Evolutionary conservation across 129 eudicot species (phyloP), one percentile per base, ranked within the genome.

Genomic region (Calendula officinalis): DNA sequence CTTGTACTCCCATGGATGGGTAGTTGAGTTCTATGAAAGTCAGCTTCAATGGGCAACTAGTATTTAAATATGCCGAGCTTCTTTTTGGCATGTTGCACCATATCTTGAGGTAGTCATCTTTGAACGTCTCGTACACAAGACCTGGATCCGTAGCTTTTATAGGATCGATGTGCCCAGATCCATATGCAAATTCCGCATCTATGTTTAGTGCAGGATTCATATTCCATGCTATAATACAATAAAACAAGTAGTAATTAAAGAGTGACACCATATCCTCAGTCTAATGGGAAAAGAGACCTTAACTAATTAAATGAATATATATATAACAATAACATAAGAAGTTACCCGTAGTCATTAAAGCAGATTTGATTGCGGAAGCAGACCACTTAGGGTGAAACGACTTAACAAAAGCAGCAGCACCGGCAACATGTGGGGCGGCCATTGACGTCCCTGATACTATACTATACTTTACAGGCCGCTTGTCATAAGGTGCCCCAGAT

Each of bases 341-440:
- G 30, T n/a, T 77, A 71, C 82, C 78, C 0, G 78, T 65, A 53
- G 75, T 71, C 75, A 78, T 78, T 4, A 78, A 67, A 61, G 78
- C 73, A 22, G 71, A 72, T 60, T 78, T 81, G 8, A 72, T 58
- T 6, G 75, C 82, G 1, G 82, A 66, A 7, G 74, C 65, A 37
- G 82, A 72, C 82, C 75, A 78, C 3, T 43, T 9, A 0, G 71
- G 78, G 14, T 78, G 82, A 7, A 72, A 66, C 0, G 82, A 58
- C 49, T 60, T 78, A 0, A 78, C 70, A 38, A 58, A 78, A 35
- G 74, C 78, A 13, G 75, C 78, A 3, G 61, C 74, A 0, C 63
- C 73, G 35, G n/a, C n/a, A n/a, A n/a, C n/a, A n/a, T n/a, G n/a
- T n/a, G n/a, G 74, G 64, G 74, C 66, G 7, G 78, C 66, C 78